Evolutionary conservation across 176 grass and related monocot species (phyloP), one percentile per base, ranked within the genome.

Genomic region (Coix lacrymajobi): DNA sequence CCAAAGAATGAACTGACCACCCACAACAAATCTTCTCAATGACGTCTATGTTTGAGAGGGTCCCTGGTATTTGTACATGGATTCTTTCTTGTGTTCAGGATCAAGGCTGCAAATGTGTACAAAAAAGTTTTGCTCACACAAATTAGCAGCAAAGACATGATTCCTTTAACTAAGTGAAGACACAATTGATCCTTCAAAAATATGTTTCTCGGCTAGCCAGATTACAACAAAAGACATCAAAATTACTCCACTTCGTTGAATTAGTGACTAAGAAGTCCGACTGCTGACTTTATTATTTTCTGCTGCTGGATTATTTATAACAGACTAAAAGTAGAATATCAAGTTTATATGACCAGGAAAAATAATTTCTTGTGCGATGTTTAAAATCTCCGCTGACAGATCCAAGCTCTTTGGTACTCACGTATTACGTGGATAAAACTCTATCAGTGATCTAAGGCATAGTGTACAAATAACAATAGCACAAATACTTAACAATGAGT

Each of bases 61-160:
- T 49, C 93, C 96, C 1, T 46, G 32, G 76, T 98, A 98, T 86
- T 98, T 98, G 76, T 90, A 92, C 63, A 83, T 84, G 3, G 96
- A 98, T 88, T 96, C 96, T 88, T 85, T 98, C 83, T 96, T 98
- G 80, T 81, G 93, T 49, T 95, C 93, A 90, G 96, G 96, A 96
- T 98, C 96, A 48, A 98, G 89, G 81, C 93, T 98, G 89, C 69
- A 81, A 63, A 54, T 56, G 25, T 62, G 11, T 3, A 39, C 80
- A 75, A 85, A 76, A 1, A 39, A 66, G 26, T 71, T 62, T 31
- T 52, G 39, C 40, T 54, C 58, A 70, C 20, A 64, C 24, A 66
- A 54, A 65, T 60, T 52, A 76, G 67, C 13, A 38, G 30, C 56
- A 74, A 14, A 62, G 12, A 34, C 34, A 61, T 61, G 37, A 81